Percentiles rank a stretch among this genome's conserved stretches.
Evolutionary conservation across 2,329 filamentous ascomycete species (phyloP).

Genomic region (Biscogniauxia sp.): DNA sequence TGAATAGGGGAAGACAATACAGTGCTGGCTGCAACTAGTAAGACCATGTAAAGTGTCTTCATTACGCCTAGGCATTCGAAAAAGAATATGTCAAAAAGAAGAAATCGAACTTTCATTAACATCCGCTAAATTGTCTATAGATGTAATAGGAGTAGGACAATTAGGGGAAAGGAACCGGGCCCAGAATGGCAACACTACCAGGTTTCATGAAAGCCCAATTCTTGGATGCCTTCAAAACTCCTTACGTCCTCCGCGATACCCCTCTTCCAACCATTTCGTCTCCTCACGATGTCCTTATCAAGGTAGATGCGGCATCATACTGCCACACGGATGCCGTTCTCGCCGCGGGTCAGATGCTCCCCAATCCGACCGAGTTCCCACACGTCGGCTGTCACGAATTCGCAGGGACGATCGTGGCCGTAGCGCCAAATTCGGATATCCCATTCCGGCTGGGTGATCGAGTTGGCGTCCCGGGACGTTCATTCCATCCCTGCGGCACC

Average conservation of each 20-base stretch:
- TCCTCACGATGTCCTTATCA: slow-evolving; percentile 42
- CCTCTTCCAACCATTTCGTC: slow-evolving; percentile 32
- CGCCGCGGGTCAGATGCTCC: slow-evolving; percentile 26
- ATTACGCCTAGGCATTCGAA: too few species aligned
- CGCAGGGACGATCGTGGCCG: slow-evolving; percentile 41
- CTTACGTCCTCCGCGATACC: slow-evolving; percentile 37
- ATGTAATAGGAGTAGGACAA: background rate
- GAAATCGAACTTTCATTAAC: too few species aligned
- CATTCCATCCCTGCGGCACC: slow-evolving; percentile 39
- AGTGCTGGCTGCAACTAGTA: too few species aligned
- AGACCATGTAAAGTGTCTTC: too few species aligned
- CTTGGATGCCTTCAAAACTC: slow-evolving; percentile 39
- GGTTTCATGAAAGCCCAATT: slow-evolving; percentile 39
- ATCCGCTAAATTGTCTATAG: too few species aligned
- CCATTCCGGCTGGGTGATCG: slow-evolving; percentile 27
- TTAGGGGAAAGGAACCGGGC: background rate
- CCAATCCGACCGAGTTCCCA: slow-evolving; percentile 38
- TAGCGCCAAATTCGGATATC: slow-evolving; percentile 11
- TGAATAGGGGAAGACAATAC: too few species aligned
- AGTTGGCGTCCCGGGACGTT: slow-evolving; percentile 41
- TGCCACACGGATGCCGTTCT: slow-evolving; percentile 41
- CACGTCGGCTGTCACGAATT: slow-evolving; percentile 46
- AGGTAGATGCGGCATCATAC: slow-evolving; percentile 45
- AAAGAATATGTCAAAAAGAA: too few species aligned
- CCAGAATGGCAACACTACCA: slow-evolving; percentile 9